A percentile compares a stretch with the other conserved stretches of the same genome.
These are phyloP conservation scores for Ophiostoma sp. DNA, from an alignment of 2,329 filamentous ascomycete species.

Conservation along the genomic window DNA sequence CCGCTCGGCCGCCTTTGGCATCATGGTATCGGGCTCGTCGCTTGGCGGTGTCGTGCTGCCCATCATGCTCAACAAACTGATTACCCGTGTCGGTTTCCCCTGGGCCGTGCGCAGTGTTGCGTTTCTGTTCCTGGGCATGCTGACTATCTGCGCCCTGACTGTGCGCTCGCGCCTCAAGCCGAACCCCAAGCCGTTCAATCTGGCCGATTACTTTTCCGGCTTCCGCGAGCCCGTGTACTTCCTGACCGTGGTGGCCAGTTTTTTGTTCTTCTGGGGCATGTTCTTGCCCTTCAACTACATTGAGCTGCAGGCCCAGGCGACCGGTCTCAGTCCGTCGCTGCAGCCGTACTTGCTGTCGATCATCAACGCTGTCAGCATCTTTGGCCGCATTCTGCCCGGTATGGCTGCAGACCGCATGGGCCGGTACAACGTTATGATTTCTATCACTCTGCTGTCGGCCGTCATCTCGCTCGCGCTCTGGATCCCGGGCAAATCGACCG, in stretches of 20 bases:
- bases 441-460: slow-evolving; percentile 42
- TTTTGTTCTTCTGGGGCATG: slow-evolving; percentile 53
- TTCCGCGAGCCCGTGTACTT: slow-evolving; percentile 44
- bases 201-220: slow-evolving; percentile 44
- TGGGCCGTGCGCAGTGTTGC: slow-evolving; percentile 39
- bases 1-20: slow-evolving; percentile 45
- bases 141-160: slow-evolving; percentile 32
- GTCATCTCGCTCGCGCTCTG: slow-evolving; percentile 40
- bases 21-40: slow-evolving; percentile 46
- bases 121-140: slow-evolving; percentile 37
- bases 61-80: slow-evolving; percentile 51
- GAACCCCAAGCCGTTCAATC: slow-evolving; percentile 37
- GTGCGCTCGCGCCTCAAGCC: slow-evolving; percentile 37
- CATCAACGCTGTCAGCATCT: slow-evolving; percentile 50
- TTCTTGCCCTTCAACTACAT: slow-evolving; percentile 52
- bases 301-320: slow-evolving; percentile 43
- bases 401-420: slow-evolving; percentile 41
- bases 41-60: slow-evolving; percentile 52
- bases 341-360: slow-evolving; percentile 50
- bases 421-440: slow-evolving; percentile 41
- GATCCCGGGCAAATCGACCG: slow-evolving; percentile 42
- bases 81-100: slow-evolving; percentile 42
- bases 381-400: slow-evolving; percentile 49
- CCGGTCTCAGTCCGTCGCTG: slow-evolving; percentile 40
- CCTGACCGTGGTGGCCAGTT: slow-evolving; percentile 42